These are phyloP conservation scores for Cordyceps javanica DNA, from an alignment of 2,329 filamentous ascomycete genomes.

Conservation along the genomic window DNA sequence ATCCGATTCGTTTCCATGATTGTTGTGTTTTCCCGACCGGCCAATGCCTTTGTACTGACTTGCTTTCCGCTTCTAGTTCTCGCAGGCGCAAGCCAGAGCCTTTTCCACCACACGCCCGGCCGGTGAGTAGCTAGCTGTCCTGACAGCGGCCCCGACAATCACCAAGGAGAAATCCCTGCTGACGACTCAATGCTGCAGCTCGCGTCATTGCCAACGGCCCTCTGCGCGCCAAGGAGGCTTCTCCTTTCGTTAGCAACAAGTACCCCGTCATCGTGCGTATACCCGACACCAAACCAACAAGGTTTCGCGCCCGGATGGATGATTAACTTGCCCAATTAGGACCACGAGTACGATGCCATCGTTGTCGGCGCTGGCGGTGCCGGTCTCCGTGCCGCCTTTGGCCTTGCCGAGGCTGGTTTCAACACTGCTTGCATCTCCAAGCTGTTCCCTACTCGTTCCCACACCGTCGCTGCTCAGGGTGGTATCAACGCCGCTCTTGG, in stretches of 20 bases:
- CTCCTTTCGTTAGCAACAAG: constrained; percentile 77
- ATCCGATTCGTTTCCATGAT: neutral
- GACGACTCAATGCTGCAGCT: constrained; percentile 41
- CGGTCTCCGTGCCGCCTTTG: constrained; percentile 76
- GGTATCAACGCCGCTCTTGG: constrained; percentile 84
- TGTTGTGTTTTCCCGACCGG: constrained; percentile 11
- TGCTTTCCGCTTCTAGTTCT: constrained; percentile 1
- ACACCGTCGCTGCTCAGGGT: constrained; percentile 76
- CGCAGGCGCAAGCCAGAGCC: constrained; percentile 51
- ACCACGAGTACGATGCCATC: constrained; percentile 97
- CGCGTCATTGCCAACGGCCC: constrained; percentile 81
- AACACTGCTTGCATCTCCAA: constrained; percentile 85
- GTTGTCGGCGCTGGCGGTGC: constrained; percentile 83
- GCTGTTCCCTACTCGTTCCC: constrained; percentile 78
- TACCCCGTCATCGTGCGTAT: constrained; percentile 84
- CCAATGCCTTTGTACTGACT: neutral
- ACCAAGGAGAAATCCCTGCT: neutral
- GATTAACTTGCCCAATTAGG: constrained; percentile 42
- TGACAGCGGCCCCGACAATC: constrained; percentile 11
- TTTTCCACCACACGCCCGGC: constrained; percentile 85
- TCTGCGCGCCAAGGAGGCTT: constrained; percentile 88
- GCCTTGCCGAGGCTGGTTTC: constrained; percentile 81
- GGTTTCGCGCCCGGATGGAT: neutral
- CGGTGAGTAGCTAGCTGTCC: constrained; percentile 46
- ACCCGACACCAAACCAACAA: neutral